Percentiles rank a stretch among this genome's conserved stretches.
phyloP scores from a whole-genome alignment of 2,329 filamentous ascomycete species.

The Ophiosphaerella herpotricha region DNA sequence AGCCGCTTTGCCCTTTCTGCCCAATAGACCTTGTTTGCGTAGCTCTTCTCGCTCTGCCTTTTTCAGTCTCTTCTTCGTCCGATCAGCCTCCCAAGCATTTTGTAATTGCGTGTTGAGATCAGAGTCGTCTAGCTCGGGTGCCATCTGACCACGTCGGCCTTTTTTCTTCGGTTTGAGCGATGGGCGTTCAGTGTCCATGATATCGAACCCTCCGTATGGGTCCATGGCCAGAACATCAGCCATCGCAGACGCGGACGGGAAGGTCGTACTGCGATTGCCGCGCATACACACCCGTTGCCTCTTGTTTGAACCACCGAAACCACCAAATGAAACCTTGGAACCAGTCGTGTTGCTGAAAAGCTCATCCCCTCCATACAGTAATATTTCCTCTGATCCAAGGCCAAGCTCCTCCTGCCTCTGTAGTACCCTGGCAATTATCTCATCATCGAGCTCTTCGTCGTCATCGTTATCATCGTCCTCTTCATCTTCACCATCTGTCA shows the following conservation, averaged over 20 bases:
- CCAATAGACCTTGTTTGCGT: slow-evolving; percentile 50
- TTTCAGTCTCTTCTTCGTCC: slow-evolving; percentile 51
- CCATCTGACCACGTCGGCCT: slow-evolving; percentile 60
- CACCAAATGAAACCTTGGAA: slow-evolving; percentile 13
- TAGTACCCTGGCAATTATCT: slow-evolving; percentile 64
- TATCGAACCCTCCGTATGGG: slow-evolving; percentile 73
- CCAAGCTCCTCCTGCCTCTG: slow-evolving; percentile 68
- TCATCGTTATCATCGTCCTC: slow-evolving; percentile 47
- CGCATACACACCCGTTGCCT: slow-evolving; percentile 24
- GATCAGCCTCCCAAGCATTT: slow-evolving; percentile 51
- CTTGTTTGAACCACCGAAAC: slow-evolving; percentile 31
- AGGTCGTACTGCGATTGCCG: slow-evolving; percentile 35
- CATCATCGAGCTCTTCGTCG: slow-evolving; percentile 58
- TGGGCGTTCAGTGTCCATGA: slow-evolving; percentile 80
- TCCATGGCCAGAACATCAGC: slow-evolving; percentile 63
- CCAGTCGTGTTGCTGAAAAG: slow-evolving; percentile 43
- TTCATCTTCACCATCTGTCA: slow-evolving; percentile 24
- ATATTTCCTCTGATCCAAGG: slow-evolving; percentile 61
- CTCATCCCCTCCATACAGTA: slow-evolving; percentile 60
- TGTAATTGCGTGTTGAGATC: slow-evolving; percentile 49
- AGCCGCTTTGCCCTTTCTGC: slow-evolving; percentile 49
- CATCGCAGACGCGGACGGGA: slow-evolving; percentile 60
- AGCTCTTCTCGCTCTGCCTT: slow-evolving; percentile 55
- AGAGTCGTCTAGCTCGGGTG: slow-evolving; percentile 52
- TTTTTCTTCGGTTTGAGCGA: slow-evolving; percentile 70